Conservation (phyloP, 257 asterid genomes). For the Echium plantagineum region DNA sequence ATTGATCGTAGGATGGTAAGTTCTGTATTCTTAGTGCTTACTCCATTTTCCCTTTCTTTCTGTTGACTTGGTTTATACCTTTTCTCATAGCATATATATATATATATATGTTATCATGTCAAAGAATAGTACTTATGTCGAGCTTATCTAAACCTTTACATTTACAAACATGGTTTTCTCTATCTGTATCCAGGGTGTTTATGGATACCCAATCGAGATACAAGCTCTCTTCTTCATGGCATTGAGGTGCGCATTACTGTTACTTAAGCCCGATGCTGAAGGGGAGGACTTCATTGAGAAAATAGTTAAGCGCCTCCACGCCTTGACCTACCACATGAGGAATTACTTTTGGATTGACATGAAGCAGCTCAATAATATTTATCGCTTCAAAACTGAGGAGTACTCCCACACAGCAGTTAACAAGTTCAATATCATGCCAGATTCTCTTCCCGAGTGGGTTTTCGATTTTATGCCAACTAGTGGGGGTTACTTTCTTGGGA, state of each 20-base stretch:
- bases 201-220: conserved; percentile 64
- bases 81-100: neutral
- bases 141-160: neutral
- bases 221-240: conserved; percentile 72
- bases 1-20: conserved; percentile 78
- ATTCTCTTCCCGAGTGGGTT: conserved; percentile 67
- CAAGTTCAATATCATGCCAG: conserved; percentile 62
- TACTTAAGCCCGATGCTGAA: conserved; percentile 48
- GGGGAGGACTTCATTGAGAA: conserved; percentile 54
- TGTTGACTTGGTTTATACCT: neutral
- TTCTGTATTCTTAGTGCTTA: conserved; percentile 7
- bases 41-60: neutral
- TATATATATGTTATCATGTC: neutral
- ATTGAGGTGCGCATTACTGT: conserved; percentile 46
- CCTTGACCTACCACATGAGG: conserved; percentile 68
- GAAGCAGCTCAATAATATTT: conserved; percentile 58
- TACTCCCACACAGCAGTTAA: conserved; percentile 73
- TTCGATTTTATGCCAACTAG: conserved; percentile 57
- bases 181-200: conserved; percentile 38
- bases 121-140: neutral
- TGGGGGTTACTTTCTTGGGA: conserved; percentile 63
- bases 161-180: neutral
- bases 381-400: conserved; percentile 59
- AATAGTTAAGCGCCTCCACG: conserved; percentile 48
- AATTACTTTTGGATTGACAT: conserved; percentile 59